Evolutionary conservation across 805 yeast genomes (phyloP).

Genomic region (Ogataea methylovora): DNA sequence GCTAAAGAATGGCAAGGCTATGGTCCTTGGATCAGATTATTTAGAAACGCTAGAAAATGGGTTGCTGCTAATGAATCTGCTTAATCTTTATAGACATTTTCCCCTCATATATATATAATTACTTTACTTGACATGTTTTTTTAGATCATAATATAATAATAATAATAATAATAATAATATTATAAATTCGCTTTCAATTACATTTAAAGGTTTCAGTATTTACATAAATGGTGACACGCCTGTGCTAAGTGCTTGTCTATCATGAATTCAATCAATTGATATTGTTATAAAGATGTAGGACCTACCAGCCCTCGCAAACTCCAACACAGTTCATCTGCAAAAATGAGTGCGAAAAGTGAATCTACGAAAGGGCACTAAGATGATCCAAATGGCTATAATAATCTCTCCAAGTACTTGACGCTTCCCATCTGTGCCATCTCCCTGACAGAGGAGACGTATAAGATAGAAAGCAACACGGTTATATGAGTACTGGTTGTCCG

Average conservation of each 20-base stretch:
- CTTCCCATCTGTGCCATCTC: constrained; percentile 32
- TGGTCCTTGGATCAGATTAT: constrained; percentile 94
- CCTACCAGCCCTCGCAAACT: constrained; percentile 60
- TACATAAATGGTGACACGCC: too few species aligned
- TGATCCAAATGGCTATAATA: constrained; percentile 38
- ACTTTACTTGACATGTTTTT: too few species aligned
- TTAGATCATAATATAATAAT: too few species aligned
- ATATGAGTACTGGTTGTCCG: constrained; percentile 63
- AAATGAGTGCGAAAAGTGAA: constrained; percentile 23
- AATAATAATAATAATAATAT: too few species aligned
- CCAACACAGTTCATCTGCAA: constrained; percentile 31
- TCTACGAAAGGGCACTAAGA: constrained; percentile 60
- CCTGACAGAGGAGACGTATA: constrained; percentile 12
- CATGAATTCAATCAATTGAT: too few species aligned
- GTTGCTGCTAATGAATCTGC: constrained; percentile 35
- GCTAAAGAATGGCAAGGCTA: constrained; percentile 65
- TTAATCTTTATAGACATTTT: too few species aligned
- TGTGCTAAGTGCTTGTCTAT: too few species aligned
- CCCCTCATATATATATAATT: too few species aligned
- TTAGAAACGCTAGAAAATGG: constrained; percentile 92
- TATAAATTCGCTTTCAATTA: too few species aligned
- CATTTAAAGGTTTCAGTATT: too few species aligned
- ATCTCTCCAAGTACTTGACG: constrained; percentile 73
- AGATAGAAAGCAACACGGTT: constrained; percentile 65
- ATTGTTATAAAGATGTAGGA: constrained; percentile 51